Evolutionary conservation across 805 yeast species (phyloP), one percentile per base, ranked within the genome.

Genomic region (Wickerhamiella shivajii): DNA sequence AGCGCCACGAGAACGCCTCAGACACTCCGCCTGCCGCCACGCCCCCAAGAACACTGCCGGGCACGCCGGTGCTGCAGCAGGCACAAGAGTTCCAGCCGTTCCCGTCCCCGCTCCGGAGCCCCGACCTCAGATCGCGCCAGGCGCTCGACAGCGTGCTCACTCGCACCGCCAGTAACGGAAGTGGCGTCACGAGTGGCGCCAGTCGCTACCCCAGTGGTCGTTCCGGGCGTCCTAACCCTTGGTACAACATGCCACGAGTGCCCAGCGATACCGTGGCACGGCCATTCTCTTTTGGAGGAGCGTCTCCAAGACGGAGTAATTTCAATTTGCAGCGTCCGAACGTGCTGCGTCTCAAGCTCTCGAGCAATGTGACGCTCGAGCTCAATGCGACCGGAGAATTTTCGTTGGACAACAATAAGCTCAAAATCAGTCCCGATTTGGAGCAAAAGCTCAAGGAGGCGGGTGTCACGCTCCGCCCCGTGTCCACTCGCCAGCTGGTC

Each of bases 231-330:
- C n/a, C n/a, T n/a, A n/a, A n/a, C n/a, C n/a, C n/a, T n/a, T n/a
- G n/a, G n/a, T n/a, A n/a, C n/a, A n/a, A n/a, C n/a, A n/a, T n/a
- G n/a, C n/a, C n/a, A n/a, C n/a, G n/a, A n/a, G n/a, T n/a, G n/a
- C n/a, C n/a, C n/a, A n/a, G n/a, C n/a, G n/a, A n/a, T n/a, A n/a
- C n/a, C n/a, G n/a, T n/a, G n/a, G n/a, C n/a, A n/a, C n/a, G n/a
- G n/a, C n/a, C n/a, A n/a, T n/a, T n/a, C n/a, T n/a, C n/a, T n/a
- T 14, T 29, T 25, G 21, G 18, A 10, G 23, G 28, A 15, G 7
- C 31, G n/a, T 25, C 29, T 16, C 34, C 34, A 4, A 29, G 27
- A 10, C 29, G 34, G 10, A 18, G 24, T 13, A n/a, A n/a, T n/a
- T n/a, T n/a, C n/a, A n/a, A n/a, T n/a, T n/a, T n/a, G n/a, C 27